Evolutionary conservation across 805 yeast genomes (phyloP).

Genomic region (Wickerhamiella australiensis): DNA sequence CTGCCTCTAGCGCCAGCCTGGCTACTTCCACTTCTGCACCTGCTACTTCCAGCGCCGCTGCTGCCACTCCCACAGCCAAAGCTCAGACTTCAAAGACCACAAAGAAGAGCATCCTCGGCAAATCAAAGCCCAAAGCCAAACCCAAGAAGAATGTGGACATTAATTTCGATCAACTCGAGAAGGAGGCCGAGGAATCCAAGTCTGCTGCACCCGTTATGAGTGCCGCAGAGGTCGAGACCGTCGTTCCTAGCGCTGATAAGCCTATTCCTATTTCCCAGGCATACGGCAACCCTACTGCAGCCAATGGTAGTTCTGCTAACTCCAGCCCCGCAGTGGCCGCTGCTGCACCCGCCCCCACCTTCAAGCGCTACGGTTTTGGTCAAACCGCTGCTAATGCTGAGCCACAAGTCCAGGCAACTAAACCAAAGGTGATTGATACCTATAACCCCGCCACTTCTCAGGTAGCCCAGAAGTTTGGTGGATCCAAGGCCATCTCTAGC

Average conservation of each 20-base stretch:
- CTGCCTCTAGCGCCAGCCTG: conserved; percentile 4
- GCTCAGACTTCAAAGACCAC: conserved; percentile 10
- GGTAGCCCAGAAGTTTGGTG: conserved; percentile 51
- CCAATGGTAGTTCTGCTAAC: conserved; percentile 11
- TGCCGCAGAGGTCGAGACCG: conserved; percentile 13
- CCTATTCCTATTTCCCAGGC: conserved; percentile 7
- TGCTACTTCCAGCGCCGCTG: conserved; percentile 8
- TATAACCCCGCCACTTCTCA: conserved; percentile 24
- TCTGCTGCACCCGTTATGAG: conserved; percentile 22
- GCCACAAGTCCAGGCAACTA: conserved; percentile 16
- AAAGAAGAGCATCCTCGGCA: conserved; percentile 24
- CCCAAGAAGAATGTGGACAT: conserved; percentile 33
- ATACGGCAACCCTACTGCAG: background rate
- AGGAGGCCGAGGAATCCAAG: conserved; percentile 71
- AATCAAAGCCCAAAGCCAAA: conserved; percentile 25
- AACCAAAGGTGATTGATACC: conserved; percentile 37
- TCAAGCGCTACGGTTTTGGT: conserved; percentile 23
- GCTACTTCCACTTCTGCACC: background rate
- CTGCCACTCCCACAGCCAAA: conserved; percentile 12
- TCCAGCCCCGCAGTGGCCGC: conserved; percentile 15
- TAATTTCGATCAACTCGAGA: conserved; percentile 57
- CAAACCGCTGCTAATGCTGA: conserved; percentile 23
- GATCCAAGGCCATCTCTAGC: conserved; percentile 88
- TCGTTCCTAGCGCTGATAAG: conserved; percentile 17
- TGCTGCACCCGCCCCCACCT: conserved; percentile 15